phyloP scores from a whole-genome alignment of 805 yeast genomes.

The Candida coleopterorum region DNA sequence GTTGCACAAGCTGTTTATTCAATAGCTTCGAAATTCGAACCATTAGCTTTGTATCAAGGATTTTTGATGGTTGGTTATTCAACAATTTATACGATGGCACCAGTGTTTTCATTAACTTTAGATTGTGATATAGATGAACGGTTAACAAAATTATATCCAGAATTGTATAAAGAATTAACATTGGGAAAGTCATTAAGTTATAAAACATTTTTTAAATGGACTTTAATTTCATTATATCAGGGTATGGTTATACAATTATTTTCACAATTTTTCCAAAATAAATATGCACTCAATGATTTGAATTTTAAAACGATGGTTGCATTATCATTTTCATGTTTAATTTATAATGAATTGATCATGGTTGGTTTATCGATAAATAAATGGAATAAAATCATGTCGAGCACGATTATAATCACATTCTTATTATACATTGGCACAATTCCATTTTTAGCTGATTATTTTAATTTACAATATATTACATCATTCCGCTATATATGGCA shows the following conservation, averaged over 20 bases:
- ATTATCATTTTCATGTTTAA: constrained; percentile 70
- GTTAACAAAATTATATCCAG: constrained; percentile 88
- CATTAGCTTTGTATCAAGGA: constrained; percentile 91
- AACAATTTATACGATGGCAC: constrained; percentile 96
- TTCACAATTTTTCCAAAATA: constrained; percentile 71
- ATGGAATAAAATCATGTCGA: constrained; percentile 81
- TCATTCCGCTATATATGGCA: constrained; percentile 68
- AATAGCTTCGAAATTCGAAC: constrained; percentile 81
- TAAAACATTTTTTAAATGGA: constrained; percentile 89
- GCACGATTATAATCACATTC: constrained; percentile 67
- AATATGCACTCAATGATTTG: constrained; percentile 27
- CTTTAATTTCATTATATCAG: constrained; percentile 81
- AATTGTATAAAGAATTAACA: constrained; percentile 86
- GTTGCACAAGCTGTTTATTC: constrained; percentile 95
- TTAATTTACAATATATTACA: constrained; percentile 60
- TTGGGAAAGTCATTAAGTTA: constrained; percentile 83
- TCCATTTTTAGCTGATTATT: constrained; percentile 86
- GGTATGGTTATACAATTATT: constrained; percentile 81
- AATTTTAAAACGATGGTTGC: constrained; percentile 77
- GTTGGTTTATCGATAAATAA: constrained; percentile 87
- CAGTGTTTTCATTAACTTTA: constrained; percentile 87
- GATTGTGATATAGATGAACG: constrained; percentile 90
- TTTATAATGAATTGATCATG: constrained; percentile 87
- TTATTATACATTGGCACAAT: constrained; percentile 64
- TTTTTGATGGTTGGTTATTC: constrained; percentile 99